Evolutionary conservation across 2,329 filamentous ascomycete species (phyloP).

Genomic region (Arachnopeziza araneosa): DNA sequence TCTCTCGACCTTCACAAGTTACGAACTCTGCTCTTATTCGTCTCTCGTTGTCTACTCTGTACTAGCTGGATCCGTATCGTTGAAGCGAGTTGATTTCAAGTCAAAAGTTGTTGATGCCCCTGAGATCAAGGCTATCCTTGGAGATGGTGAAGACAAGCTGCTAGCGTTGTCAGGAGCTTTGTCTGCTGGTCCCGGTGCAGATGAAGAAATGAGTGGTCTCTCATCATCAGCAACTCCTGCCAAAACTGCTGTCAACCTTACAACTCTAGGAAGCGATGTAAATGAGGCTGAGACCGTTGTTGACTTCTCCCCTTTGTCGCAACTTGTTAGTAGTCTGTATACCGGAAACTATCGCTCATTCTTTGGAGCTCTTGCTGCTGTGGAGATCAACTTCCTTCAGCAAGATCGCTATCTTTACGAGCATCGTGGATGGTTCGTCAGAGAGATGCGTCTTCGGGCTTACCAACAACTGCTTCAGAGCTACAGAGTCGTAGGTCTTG

Average conservation of each 20-base stretch:
- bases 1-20: conserved; percentile 95
- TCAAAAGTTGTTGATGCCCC: conserved; percentile 97
- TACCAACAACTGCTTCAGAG: conserved; percentile 97
- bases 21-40: conserved; percentile 96
- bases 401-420: conserved; percentile 94
- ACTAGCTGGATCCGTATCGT: conserved; percentile 84
- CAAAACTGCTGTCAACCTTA: conserved; percentile 79
- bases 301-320: conserved; percentile 83
- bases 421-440: conserved; percentile 95
- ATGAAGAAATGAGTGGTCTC: conserved; percentile 68
- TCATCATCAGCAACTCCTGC: conserved; percentile 49
- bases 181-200: conserved; percentile 74
- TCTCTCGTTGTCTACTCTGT: conserved; percentile 93
- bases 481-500: conserved; percentile 92
- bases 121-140: conserved; percentile 95
- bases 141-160: conserved; percentile 81
- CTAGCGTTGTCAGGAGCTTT: conserved; percentile 74
- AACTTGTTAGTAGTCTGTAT: conserved; percentile 87
- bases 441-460: conserved; percentile 93
- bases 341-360: conserved; percentile 90
- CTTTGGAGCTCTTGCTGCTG: conserved; percentile 81
- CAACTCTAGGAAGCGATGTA: conserved; percentile 69
- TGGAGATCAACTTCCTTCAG: conserved; percentile 90
- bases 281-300: conserved; percentile 75
- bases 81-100: conserved; percentile 98